A percentile compares a stretch with the other conserved stretches of the same genome.
phyloP scores from a whole-genome alignment of 768 basidiomycete species.

The Panellus pusillus region DNA sequence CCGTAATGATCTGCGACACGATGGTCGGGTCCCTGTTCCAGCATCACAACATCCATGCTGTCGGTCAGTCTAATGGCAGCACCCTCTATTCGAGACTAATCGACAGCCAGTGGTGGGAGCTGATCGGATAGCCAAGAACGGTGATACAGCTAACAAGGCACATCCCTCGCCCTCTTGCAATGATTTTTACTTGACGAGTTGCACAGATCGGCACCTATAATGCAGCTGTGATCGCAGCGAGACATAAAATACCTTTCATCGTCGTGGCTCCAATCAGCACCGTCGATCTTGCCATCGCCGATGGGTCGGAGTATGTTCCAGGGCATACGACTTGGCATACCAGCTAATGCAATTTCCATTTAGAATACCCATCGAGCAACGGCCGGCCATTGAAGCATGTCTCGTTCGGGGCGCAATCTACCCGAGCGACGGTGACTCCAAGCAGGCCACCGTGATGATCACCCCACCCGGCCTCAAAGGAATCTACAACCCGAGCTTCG shows the following conservation, averaged over 20 bases:
- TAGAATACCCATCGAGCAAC: slow-evolving; percentile 90
- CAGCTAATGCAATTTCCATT: slow-evolving; percentile 4
- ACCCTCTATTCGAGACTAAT: neutral
- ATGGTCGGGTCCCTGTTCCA: slow-evolving; percentile 97
- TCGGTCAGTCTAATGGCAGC: slow-evolving; percentile 45
- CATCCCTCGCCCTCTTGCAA: slow-evolving; percentile 3
- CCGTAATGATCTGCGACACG: slow-evolving; percentile 95
- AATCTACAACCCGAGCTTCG: slow-evolving; percentile 93
- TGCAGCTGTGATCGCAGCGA: slow-evolving; percentile 86
- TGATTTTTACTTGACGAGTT: neutral
- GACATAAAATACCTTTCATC: slow-evolving; percentile 88
- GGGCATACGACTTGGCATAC: neutral
- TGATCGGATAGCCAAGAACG: slow-evolving; percentile 87
- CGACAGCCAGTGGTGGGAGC: slow-evolving; percentile 69
- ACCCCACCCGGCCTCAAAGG: slow-evolving; percentile 67
- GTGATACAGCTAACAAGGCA: slow-evolving; percentile 95
- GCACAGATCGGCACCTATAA: slow-evolving; percentile 89
- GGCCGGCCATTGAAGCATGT: slow-evolving; percentile 85
- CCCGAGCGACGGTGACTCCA: slow-evolving; percentile 49
- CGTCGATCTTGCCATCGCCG: slow-evolving; percentile 76
- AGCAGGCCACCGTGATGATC: slow-evolving; percentile 80
- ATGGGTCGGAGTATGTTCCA: slow-evolving; percentile 61
- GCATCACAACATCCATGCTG: slow-evolving; percentile 77
- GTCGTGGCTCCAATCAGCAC: slow-evolving; percentile 93
- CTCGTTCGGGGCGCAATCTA: slow-evolving; percentile 82